A percentile compares a stretch with the other conserved stretches of the same genome.
Conservation (phyloP, 345 rosid genomes). For the Jatropha curcas region DNA sequence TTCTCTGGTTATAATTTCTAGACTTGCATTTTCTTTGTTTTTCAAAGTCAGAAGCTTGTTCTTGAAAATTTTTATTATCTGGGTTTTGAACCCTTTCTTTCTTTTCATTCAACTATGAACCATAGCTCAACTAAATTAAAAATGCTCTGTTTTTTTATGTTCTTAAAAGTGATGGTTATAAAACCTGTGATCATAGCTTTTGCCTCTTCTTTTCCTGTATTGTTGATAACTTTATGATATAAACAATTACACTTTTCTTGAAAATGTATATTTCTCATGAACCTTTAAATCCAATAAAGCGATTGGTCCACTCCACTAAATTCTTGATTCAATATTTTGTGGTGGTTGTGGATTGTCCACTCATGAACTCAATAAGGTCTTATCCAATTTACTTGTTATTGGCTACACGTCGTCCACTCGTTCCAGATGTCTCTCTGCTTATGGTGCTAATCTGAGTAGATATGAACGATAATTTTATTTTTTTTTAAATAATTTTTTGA, state of each 20-base stretch:
- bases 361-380: slow-evolving; percentile 18
- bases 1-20: not conserved
- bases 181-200: not conserved
- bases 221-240: no score
- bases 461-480: not conserved
- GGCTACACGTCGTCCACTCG: slow-evolving; percentile 20
- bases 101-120: not conserved
- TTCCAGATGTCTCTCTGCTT: slow-evolving; percentile 23
- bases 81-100: slow-evolving; percentile 5
- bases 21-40: slow-evolving; percentile 9
- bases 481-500: no score
- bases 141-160: no score
- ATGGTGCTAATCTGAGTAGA: slow-evolving; percentile 27
- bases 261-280: not conserved
- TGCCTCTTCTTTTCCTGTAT: not conserved
- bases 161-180: not conserved
- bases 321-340: slow-evolving; percentile 10
- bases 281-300: not conserved
- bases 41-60: not conserved
- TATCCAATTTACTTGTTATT: slow-evolving; percentile 22
- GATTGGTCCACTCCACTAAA: slow-evolving; percentile 15
- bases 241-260: not conserved
- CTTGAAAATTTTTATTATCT: slow-evolving; percentile 6
- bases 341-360: slow-evolving; percentile 34
- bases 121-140: not conserved